Percentiles rank a stretch among this genome's conserved stretches.
phyloP scores from a whole-genome alignment of 2,329 filamentous ascomycete species.

The Parastagonospora nodorum region DNA sequence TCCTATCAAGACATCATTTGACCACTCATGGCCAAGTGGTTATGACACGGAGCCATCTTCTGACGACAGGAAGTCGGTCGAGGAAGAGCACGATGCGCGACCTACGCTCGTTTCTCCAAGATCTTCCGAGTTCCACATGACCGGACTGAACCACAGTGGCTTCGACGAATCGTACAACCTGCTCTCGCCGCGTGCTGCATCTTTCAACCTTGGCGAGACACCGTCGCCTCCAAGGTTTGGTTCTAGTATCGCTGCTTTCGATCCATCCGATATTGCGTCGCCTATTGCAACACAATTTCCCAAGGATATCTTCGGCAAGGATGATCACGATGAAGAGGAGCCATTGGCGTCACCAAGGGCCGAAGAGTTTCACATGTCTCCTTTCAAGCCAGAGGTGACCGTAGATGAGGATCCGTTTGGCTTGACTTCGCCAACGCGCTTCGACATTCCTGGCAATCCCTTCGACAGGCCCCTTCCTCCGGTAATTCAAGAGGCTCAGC shows the following conservation, averaged over 20 bases:
- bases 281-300: constrained; percentile 48
- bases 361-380: constrained; percentile 46
- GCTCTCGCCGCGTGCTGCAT: constrained; percentile 24
- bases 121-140: constrained; percentile 27
- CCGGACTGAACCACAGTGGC: constrained; percentile 7
- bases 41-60: constrained; percentile 24
- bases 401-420: constrained; percentile 45
- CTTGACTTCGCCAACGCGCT: constrained; percentile 47
- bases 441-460: constrained; percentile 45
- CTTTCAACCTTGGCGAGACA: constrained; percentile 16
- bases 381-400: constrained; percentile 35
- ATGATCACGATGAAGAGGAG: constrained; percentile 40
- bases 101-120: constrained; percentile 32
- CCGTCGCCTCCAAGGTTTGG: not conserved
- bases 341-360: constrained; percentile 44
- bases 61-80: constrained; percentile 12
- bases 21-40: constrained; percentile 35
- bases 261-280: constrained; percentile 36
- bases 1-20: constrained; percentile 37
- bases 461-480: constrained; percentile 28
- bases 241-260: not conserved
- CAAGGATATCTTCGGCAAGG: constrained; percentile 31
- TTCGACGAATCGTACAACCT: constrained; percentile 22
- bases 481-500: constrained; percentile 19
- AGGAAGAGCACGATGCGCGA: constrained; percentile 12